phyloP scores from a whole-genome alignment of 106 monocot genomes.

The Acanthochlamys bracteata region DNA sequence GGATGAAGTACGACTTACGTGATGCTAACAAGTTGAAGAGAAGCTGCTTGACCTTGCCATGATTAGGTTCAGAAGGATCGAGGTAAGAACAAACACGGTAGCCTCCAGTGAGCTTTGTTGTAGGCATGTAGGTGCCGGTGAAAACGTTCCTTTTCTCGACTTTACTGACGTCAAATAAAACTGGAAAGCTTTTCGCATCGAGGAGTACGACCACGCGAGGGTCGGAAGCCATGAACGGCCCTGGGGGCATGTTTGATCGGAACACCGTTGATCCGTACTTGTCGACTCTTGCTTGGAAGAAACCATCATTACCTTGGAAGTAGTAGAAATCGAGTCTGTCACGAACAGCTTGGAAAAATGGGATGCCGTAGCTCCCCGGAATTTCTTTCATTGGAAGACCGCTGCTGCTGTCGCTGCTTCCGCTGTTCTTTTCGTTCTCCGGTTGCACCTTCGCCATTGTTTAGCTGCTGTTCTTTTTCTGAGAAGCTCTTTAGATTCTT shows the following conservation, averaged over 20 bases:
- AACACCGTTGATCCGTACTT: slow-evolving; percentile 36
- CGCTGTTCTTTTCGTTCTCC: too few relatives aligned
- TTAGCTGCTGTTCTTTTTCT: too few relatives aligned
- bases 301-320: slow-evolving; percentile 26
- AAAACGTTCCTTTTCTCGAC: slow-evolving; percentile 41
- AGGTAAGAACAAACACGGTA: slow-evolving; percentile 54
- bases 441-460: too few relatives aligned
- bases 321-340: slow-evolving; percentile 45
- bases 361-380: slow-evolving; percentile 23
- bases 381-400: slow-evolving; percentile 1
- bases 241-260: slow-evolving; percentile 44
- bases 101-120: slow-evolving; percentile 40
- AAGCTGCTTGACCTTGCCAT: slow-evolving; percentile 29
- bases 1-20: slow-evolving; percentile 23
- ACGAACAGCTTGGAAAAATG: slow-evolving; percentile 25
- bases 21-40: slow-evolving; percentile 31
- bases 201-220: slow-evolving; percentile 29
- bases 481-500: too few relatives aligned
- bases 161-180: slow-evolving; percentile 42
- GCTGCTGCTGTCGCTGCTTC: too few relatives aligned
- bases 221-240: slow-evolving; percentile 40
- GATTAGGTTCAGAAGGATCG: slow-evolving; percentile 47
- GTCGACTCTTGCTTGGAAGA: slow-evolving; percentile 28
- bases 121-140: slow-evolving; percentile 41
- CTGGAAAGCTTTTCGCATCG: slow-evolving; percentile 47